Conservation (phyloP, 2,329 filamentous ascomycete species). For the Lasiodiplodia hormozganensis region DNA sequence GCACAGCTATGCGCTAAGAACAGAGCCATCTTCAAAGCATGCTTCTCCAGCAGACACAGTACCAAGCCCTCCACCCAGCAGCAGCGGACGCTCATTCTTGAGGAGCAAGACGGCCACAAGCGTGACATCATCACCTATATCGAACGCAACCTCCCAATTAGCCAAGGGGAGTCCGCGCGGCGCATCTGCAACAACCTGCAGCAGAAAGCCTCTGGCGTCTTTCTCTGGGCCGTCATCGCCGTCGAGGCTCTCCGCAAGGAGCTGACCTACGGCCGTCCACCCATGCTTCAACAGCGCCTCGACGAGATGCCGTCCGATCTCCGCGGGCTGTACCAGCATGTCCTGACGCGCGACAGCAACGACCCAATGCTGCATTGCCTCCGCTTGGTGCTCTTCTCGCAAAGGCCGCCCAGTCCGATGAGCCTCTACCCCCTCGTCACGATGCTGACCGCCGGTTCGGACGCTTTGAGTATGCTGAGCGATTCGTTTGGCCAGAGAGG, state of each 20-base stretch:
- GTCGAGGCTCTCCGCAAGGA: slow-evolving; percentile 55
- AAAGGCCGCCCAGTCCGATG: neutral
- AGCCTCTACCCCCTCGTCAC: neutral
- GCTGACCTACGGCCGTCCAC: slow-evolving; percentile 40
- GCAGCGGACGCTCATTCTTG: slow-evolving; percentile 43
- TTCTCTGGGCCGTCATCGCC: slow-evolving; percentile 56
- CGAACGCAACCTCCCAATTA: slow-evolving; percentile 35
- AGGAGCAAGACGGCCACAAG: slow-evolving; percentile 45
- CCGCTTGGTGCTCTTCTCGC: neutral
- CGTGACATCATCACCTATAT: slow-evolving; percentile 46
- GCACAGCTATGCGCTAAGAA: slow-evolving; percentile 37
- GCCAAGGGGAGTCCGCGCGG: slow-evolving; percentile 33
- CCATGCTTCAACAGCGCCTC: slow-evolving; percentile 43
- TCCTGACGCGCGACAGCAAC: slow-evolving; percentile 55
- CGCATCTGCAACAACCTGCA: slow-evolving; percentile 42
- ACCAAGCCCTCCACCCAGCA: slow-evolving; percentile 48
- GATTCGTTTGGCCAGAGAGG: neutral
- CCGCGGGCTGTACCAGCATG: slow-evolving; percentile 58
- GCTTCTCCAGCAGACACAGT: slow-evolving; percentile 59
- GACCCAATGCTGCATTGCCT: slow-evolving; percentile 13
- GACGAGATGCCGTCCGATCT: slow-evolving; percentile 52
- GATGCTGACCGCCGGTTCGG: neutral
- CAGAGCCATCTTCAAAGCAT: slow-evolving; percentile 41
- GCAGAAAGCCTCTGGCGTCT: slow-evolving; percentile 51
- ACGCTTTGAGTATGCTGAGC: neutral